Evolutionary conservation across 495 filamentous ascomycete species (phyloP), one percentile per base, ranked within the genome.

Genomic region (Neurospora sublineolata): DNA sequence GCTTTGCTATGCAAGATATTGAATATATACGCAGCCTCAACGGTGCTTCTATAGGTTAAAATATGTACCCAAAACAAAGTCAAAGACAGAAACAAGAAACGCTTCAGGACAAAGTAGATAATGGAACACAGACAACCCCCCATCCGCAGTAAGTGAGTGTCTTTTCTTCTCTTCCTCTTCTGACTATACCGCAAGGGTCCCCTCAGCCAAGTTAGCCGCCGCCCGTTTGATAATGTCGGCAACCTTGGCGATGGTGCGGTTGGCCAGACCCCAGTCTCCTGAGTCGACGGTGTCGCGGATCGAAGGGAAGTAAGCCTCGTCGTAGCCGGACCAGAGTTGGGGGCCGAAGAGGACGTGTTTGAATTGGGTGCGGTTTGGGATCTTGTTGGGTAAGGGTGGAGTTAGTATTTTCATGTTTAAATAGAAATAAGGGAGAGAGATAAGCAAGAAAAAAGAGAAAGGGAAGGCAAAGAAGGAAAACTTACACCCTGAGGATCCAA

Each of bases 321-420:
- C 89, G 78, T 92, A 89, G 68, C 89, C 89, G 12, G 89, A 89
- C 92, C 93, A 94, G 7, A 87, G 81, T 77, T 93, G 87, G 16
- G 95, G 95, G 0, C 89, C 94, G 76, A 93, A 95, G 68, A 99
- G 74, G 76, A 97, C 87, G 82, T 99, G 96, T 79, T 95, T 97
- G 85, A 93, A 99, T 82, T 97, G 96, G 33, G 92, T 92, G 73
- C 95, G 89, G 77, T 92, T 92, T 38, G 93, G 94, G 37, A 97
- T 84, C 91, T 95, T 44, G 18, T 1, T 44, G 3, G 18, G 18
- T 9, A 10, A 10, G 10, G 20, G 46, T 6, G 23, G n/a, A 1
- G 46, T 23, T 4, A 69, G 77, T 70, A 75, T 27, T 37, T 23
- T 23, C 4, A 33, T 33, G 0, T 33, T 33, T 33, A 33, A 33